Conservation (phyloP, 2,329 filamentous ascomycete species). For the Volutella citrinella region DNA sequence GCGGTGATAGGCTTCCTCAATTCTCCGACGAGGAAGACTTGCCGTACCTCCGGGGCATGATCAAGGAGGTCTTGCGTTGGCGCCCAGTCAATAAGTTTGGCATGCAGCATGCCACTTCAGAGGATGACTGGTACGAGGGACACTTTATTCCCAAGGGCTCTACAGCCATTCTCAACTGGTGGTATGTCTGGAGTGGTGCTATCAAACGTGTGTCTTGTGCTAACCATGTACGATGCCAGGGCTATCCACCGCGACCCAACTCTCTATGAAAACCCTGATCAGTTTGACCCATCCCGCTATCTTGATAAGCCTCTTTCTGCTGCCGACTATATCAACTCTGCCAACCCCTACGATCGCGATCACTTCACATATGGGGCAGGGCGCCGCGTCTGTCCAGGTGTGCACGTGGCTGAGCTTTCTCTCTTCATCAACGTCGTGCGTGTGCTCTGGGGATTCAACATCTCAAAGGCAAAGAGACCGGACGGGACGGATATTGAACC, state of each 20-base stretch:
- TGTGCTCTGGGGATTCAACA: slow-evolving; percentile 55
- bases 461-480: slow-evolving; percentile 19
- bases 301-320: slow-evolving; percentile 21
- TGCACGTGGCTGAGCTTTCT: slow-evolving; percentile 56
- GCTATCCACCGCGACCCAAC: slow-evolving; percentile 44
- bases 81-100: slow-evolving; percentile 17
- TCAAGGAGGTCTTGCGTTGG: slow-evolving; percentile 39
- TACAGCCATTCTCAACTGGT: slow-evolving; percentile 39
- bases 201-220: background rate
- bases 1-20: slow-evolving; percentile 27
- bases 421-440: slow-evolving; percentile 57
- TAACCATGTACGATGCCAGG: background rate
- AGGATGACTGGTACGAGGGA: slow-evolving; percentile 36
- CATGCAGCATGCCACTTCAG: slow-evolving; percentile 38
- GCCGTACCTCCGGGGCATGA: slow-evolving; percentile 33
- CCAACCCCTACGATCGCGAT: slow-evolving; percentile 43
- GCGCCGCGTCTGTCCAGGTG: slow-evolving; percentile 50
- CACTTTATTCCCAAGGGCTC: slow-evolving; percentile 41
- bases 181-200: slow-evolving; percentile 13
- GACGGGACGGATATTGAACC: background rate
- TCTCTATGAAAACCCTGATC: slow-evolving; percentile 36
- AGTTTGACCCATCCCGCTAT: slow-evolving; percentile 40
- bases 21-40: slow-evolving; percentile 30
- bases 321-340: slow-evolving; percentile 24
- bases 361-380: slow-evolving; percentile 59